phyloP scores from a whole-genome alignment of 768 basidiomycete genomes.

The Pilatotrama ljubarskyi region DNA sequence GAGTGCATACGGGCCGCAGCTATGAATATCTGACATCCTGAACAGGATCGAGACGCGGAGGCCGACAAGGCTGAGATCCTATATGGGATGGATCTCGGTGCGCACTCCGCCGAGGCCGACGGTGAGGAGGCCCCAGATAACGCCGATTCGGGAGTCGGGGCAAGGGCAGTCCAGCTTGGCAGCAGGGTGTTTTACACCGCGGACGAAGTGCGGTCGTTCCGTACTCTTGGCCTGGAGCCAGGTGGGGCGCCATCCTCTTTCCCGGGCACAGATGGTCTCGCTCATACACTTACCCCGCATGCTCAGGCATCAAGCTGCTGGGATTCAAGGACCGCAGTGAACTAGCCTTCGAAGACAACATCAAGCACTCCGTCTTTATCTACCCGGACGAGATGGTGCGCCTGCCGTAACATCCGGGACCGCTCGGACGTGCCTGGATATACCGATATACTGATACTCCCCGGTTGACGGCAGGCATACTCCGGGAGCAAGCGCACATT shows the following conservation, averaged over 20 bases:
- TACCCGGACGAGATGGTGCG: constrained; percentile 88
- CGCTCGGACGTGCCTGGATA: neutral
- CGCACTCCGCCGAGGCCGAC: constrained; percentile 32
- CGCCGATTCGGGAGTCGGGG: constrained; percentile 26
- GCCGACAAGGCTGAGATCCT: constrained; percentile 38
- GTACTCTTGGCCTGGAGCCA: constrained; percentile 77
- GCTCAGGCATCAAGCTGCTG: constrained; percentile 79
- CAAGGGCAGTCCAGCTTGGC: constrained; percentile 11
- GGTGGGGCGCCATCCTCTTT: constrained; percentile 41
- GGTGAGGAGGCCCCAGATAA: constrained; percentile 40
- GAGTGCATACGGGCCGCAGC: neutral
- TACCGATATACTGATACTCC: neutral
- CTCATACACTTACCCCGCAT: constrained; percentile 6
- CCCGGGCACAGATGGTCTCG: neutral
- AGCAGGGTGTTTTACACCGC: constrained; percentile 77
- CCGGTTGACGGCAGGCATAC: constrained; percentile 53
- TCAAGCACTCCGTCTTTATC: constrained; percentile 90
- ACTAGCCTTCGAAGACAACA: constrained; percentile 82
- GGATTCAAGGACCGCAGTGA: constrained; percentile 81
- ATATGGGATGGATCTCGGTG: constrained; percentile 45
- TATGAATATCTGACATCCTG: neutral
- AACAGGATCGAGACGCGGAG: constrained; percentile 37
- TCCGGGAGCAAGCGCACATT: constrained; percentile 93
- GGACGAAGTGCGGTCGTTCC: constrained; percentile 81
- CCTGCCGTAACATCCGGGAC: neutral